Evolutionary conservation across 495 filamentous ascomycete species (phyloP), one percentile per base, ranked within the genome.

Genomic region (Aspergillus heteromorphus): DNA sequence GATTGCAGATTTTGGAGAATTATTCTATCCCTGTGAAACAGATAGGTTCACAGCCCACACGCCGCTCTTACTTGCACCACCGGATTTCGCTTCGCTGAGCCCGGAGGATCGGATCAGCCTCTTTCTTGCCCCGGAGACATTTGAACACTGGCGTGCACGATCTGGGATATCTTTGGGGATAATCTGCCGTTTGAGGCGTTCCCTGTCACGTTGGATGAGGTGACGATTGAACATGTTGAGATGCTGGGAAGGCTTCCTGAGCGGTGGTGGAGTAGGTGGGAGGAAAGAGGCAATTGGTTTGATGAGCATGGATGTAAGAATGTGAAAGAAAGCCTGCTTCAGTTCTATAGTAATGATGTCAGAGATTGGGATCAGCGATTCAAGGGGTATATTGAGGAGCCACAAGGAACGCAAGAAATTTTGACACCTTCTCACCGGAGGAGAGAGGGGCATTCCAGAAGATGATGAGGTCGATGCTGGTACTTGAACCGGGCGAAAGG

Each of bases 111-210:
- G 16, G 30, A 55, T 3, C 56, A 49, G 5, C 57, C 65, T 18
- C 59, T 68, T 2, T 65, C 65, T 16, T 72, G 63, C 29, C 17
- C 60, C 17, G 65, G 62, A 0, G 70, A 72, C 51, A 61, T 73
- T 19, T 72, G 69, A 69, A 64, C 67, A 2, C 58, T 72, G 25
- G 66, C 59, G 9, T 72, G 67, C 50, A 59, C 59, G 1, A 66
- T 69, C 31, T 73, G 63, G 55, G 48, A 61, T 31, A 50, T 71
- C 11, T 50, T 64, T 19, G 54, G 45, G 7, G 47, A 36, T 16
- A 18, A 34, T 23, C 51, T 51, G 45, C 51, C 59, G 25, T 64
- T 64, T 19, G 55, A 58, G 19, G 6, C 10, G 1, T 49, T 53
- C 10, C n/a, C 29, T 34, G 53, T 23, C 8, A 17, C 30, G 1